phyloP scores from a whole-genome alignment of 129 eudicot genomes.

The Flaveria linearis region DNA sequence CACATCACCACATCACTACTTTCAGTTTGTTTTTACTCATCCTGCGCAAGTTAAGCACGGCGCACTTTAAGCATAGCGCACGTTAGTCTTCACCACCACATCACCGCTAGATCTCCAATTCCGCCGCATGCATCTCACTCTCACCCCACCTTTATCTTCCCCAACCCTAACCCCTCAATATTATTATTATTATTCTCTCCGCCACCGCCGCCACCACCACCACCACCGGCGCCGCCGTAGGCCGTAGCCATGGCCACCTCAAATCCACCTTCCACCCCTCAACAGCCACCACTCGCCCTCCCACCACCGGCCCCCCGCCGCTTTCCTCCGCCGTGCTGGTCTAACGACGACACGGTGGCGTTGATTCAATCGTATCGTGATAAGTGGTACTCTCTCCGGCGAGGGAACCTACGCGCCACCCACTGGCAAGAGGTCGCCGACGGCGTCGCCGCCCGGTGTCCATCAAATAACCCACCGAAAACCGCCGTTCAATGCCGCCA shows the following conservation, averaged over 20 bases:
- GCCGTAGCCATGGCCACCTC: no score
- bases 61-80: slow-evolving; percentile 5
- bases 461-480: slow-evolving; percentile 41
- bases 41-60: no score
- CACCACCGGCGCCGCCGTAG: not conserved
- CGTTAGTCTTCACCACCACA: slow-evolving; percentile 34
- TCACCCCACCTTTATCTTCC: slow-evolving; percentile 13
- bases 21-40: no score
- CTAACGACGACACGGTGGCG: slow-evolving; percentile 78
- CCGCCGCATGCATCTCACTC: slow-evolving; percentile 40
- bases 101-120: slow-evolving; percentile 39
- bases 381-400: slow-evolving; percentile 87
- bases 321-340: slow-evolving; percentile 94
- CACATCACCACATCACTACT: not conserved
- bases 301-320: slow-evolving; percentile 50
- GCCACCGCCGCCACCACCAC: slow-evolving; percentile 29
- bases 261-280: not conserved
- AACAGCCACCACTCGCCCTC: not conserved
- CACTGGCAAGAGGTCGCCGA: slow-evolving; percentile 97
- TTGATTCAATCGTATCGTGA: slow-evolving; percentile 69
- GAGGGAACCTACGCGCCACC: slow-evolving; percentile 78
- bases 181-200: slow-evolving; percentile 30
- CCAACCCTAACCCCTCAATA: slow-evolving; percentile 13
- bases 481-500: slow-evolving; percentile 95
- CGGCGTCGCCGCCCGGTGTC: slow-evolving; percentile 49